Evolutionary conservation across 2,329 filamentous ascomycete genomes (phyloP), one percentile per base, ranked within the genome.

Genomic region (Hypoxylon sp.): DNA sequence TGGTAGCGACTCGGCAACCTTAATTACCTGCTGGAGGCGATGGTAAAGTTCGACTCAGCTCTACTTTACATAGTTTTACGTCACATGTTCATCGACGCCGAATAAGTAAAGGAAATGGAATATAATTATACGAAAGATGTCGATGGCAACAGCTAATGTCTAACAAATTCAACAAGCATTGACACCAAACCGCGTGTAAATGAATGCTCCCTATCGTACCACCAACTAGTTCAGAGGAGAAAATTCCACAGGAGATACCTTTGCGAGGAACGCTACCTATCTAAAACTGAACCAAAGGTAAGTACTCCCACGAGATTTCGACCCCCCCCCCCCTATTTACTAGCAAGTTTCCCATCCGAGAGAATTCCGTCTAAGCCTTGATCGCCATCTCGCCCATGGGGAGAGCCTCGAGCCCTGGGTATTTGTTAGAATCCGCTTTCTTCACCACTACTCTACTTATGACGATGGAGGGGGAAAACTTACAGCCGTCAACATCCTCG

Each of bases 401-500:
- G 21, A 69, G 62, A 48, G 59, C 63, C 44, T 57, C 51, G 32
- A 69, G 51, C 62, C 64, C 66, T 67, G 37, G 60, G 55, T 20
- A 16, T 37, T 3, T 9, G 3, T 13, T 20, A 9, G 36, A n/a
- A 30, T 9, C 6, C 5, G 27, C 5, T 8, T 1, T 13, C 15
- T 1, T n/a, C n/a, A n/a, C n/a, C n/a, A n/a, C n/a, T n/a, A n/a
- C n/a, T n/a, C n/a, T n/a, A n/a, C n/a, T n/a, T n/a, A n/a, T n/a
- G n/a, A n/a, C n/a, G n/a, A 17, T 27, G 15, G 9, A 23, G 34
- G 7, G 5, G 25, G 8, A 7, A n/a, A 46, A 70, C 73, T 69
- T 67, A 75, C 75, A 78, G 64, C 75, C 78, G 37, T 79, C 76
- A 44, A 79, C 75, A 7, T 72, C 55, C 66, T 81, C 78, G 25